These are phyloP conservation scores for Pseudodiploospora longispora DNA, from an alignment of 2,329 filamentous ascomycete genomes.

Conservation along the genomic window DNA sequence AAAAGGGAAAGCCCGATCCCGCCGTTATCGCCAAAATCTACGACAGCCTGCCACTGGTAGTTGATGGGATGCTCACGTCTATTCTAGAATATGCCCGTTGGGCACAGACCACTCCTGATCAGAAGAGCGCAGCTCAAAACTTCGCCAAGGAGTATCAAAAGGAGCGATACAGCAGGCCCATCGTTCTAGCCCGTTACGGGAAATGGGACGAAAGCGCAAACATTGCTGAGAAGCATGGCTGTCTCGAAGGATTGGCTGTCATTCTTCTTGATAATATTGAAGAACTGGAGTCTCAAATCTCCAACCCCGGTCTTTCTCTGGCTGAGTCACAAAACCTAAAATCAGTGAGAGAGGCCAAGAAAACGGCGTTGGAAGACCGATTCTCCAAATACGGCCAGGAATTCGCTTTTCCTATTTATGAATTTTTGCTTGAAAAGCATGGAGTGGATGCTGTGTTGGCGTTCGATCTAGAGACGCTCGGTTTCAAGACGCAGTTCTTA, in stretches of 20 bases:
- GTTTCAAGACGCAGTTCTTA: slow-evolving; percentile 72
- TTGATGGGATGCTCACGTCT: slow-evolving; percentile 46
- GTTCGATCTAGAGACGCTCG: slow-evolving; percentile 58
- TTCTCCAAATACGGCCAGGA: slow-evolving; percentile 58
- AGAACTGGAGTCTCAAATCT: slow-evolving; percentile 21
- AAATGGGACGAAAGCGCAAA: slow-evolving; percentile 51
- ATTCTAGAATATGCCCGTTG: slow-evolving; percentile 46
- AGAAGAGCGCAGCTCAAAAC: slow-evolving; percentile 34
- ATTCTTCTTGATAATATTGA: slow-evolving; percentile 48
- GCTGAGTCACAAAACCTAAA: slow-evolving; percentile 22
- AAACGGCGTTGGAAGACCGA: slow-evolving; percentile 38
- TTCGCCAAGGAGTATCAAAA: slow-evolving; percentile 41
- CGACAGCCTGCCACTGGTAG: slow-evolving; percentile 40
- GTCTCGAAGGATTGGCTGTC: slow-evolving; percentile 47
- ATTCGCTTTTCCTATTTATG: slow-evolving; percentile 73
- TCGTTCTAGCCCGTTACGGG: slow-evolving; percentile 44
- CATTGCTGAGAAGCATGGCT: slow-evolving; percentile 50
- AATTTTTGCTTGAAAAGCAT: slow-evolving; percentile 61
- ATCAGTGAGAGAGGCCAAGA: slow-evolving; percentile 32
- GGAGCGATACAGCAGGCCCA: slow-evolving; percentile 44
- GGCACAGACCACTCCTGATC: slow-evolving; percentile 36
- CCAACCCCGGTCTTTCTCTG: slow-evolving; percentile 19
- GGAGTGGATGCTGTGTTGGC: slow-evolving; percentile 62
- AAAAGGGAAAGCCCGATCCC: slow-evolving; percentile 26
- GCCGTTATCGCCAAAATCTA: slow-evolving; percentile 37